These are phyloP conservation scores for Nicotiana undulata DNA, from an alignment of 257 asterid species.

Conservation along the genomic window DNA sequence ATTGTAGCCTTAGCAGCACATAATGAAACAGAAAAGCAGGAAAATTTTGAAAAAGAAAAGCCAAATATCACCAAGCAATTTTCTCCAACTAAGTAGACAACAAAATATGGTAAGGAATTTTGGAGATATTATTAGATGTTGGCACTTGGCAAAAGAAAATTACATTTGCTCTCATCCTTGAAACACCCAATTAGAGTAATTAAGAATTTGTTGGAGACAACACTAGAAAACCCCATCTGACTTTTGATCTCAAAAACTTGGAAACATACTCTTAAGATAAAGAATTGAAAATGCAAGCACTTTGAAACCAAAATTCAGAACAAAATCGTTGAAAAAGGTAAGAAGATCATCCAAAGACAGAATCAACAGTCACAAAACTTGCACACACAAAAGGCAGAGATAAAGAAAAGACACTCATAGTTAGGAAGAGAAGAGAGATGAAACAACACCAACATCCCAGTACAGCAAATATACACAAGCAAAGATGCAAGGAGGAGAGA, in stretches of 20 bases:
- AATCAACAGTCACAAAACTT: background rate
- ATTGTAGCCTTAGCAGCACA: background rate
- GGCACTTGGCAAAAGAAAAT: background rate
- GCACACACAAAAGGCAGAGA: background rate
- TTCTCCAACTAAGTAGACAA: too few species aligned
- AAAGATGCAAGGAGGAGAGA: conserved; percentile 10
- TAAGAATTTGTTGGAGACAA: background rate
- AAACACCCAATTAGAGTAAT: background rate
- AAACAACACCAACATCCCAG: background rate
- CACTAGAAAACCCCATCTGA: background rate
- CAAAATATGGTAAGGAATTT: background rate
- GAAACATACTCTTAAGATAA: background rate
- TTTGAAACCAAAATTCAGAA: background rate
- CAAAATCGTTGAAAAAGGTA: background rate
- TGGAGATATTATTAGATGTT: background rate
- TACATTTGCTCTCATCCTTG: background rate
- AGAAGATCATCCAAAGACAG: background rate
- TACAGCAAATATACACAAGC: background rate
- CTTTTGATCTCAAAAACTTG: background rate
- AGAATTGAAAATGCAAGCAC: background rate
- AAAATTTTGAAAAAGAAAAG: background rate
- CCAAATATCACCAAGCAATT: too few species aligned
- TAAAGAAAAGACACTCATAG: background rate
- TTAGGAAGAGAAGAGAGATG: background rate
- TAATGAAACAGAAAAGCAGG: background rate